These are phyloP conservation scores for Trametes versicolor DNA, from an alignment of 1,284 basidiomycete species.

Conservation along the genomic window DNA sequence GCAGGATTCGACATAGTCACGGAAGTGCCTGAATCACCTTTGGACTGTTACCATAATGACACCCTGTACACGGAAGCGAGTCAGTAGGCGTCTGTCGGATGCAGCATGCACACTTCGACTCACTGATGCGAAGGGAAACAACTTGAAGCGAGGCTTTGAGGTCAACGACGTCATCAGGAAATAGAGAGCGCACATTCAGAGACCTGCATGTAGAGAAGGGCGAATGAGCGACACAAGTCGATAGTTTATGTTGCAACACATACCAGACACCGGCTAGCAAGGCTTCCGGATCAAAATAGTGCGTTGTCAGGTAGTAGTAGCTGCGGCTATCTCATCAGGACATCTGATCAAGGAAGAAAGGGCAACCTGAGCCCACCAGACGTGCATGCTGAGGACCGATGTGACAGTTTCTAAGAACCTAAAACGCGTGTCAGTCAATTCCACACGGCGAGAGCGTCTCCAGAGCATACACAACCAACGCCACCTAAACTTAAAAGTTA, in stretches of 20 bases:
- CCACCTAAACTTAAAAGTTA: neutral
- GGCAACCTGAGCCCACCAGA: neutral
- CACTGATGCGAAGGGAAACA: neutral
- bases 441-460: neutral
- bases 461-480: neutral
- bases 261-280: neutral
- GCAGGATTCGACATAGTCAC: neutral
- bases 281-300: neutral
- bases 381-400: neutral
- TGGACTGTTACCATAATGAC: neutral
- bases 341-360: neutral
- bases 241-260: neutral
- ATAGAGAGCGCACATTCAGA: neutral
- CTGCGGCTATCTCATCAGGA: neutral
- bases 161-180: neutral
- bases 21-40: too few species aligned
- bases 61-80: neutral
- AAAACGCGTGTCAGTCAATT: neutral
- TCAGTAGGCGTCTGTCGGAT: neutral
- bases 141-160: neutral
- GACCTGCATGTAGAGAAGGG: neutral
- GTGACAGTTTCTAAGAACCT: neutral
- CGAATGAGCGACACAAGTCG: neutral
- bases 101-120: neutral
- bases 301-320: conserved; percentile 1